These are phyloP conservation scores for Mortierella sp. DNA, from an alignment of 371 early-diverging fungal species.

Conservation along the genomic window DNA sequence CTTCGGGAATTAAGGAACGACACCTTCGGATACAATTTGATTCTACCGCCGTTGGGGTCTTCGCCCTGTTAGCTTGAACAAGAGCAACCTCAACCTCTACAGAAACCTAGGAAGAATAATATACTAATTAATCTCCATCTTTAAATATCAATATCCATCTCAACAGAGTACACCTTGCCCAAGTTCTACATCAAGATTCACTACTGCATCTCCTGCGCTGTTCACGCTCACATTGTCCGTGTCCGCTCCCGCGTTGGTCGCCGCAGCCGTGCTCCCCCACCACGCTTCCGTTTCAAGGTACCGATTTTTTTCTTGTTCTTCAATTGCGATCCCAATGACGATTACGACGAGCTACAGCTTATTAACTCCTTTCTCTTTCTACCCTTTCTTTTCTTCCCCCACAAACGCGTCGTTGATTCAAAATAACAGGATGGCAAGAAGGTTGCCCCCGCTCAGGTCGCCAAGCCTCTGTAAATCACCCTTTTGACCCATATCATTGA, in stretches of 20 bases:
- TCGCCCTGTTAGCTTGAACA: not conserved
- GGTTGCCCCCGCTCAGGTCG: conserved; percentile 61
- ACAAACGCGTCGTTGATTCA: not conserved
- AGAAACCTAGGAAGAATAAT: not conserved
- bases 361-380: not conserved
- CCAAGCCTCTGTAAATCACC: conserved; percentile 57
- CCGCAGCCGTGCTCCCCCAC: conserved; percentile 95
- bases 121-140: not conserved
- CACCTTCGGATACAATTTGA: not conserved
- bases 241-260: conserved; percentile 94
- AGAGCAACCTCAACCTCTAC: not conserved
- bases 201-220: conserved; percentile 99
- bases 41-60: not conserved
- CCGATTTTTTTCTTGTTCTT: not conserved
- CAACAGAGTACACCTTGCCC: conserved; percentile 92
- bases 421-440: conserved; percentile 69
- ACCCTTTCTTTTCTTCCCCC: not conserved
- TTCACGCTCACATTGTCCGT: conserved; percentile 98
- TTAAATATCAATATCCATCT: not conserved
- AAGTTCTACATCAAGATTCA: conserved; percentile 98
- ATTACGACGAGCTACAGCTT: not conserved
- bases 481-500: conserved; percentile 10
- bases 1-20: not conserved
- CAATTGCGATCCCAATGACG: not conserved
- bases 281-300: conserved; percentile 87